These are phyloP conservation scores for Citrullus mucosospermus DNA, from an alignment of 306 rosid genomes.

Conservation along the genomic window DNA sequence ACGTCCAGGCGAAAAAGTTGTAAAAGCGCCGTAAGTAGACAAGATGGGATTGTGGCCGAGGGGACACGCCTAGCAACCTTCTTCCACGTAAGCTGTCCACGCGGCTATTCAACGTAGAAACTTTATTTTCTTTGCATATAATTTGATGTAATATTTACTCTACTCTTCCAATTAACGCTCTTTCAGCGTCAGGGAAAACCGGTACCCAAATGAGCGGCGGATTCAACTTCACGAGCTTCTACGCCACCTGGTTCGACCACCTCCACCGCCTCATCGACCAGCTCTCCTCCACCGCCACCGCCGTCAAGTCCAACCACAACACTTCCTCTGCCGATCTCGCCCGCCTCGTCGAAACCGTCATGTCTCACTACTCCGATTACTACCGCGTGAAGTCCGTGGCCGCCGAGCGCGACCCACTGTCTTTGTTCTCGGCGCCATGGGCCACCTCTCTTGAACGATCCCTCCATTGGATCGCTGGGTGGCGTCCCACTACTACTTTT, in stretches of 20 bases:
- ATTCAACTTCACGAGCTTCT: slow-evolving; percentile 29
- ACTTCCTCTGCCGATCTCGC: not conserved
- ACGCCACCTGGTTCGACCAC: slow-evolving; percentile 44
- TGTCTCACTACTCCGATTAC: slow-evolving; percentile 47
- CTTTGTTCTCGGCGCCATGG: slow-evolving; percentile 49
- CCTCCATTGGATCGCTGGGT: slow-evolving; percentile 70
- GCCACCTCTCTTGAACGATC: slow-evolving; percentile 59
- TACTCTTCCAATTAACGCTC: too few species aligned
- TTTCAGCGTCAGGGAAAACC: too few species aligned
- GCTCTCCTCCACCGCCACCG: slow-evolving; percentile 18
- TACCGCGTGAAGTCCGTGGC: slow-evolving; percentile 33
- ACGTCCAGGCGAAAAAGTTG: too few species aligned
- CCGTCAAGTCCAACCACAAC: slow-evolving; percentile 13
- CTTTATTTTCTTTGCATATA: too few species aligned
- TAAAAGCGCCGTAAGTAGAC: too few species aligned
- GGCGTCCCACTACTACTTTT: slow-evolving; percentile 85
- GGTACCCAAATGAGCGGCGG: not conserved
- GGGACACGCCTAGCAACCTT: not conserved
- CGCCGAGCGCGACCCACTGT: slow-evolving; percentile 34
- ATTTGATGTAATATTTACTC: too few species aligned
- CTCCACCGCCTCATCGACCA: slow-evolving; percentile 25
- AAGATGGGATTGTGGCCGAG: not conserved
- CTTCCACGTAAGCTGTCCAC: not conserved
- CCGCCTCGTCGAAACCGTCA: slow-evolving; percentile 27
- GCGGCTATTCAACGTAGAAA: not conserved